Evolutionary conservation across 148 eudicot genomes (phyloP).

Genomic region (Mesembryanthemum crystallinum): DNA sequence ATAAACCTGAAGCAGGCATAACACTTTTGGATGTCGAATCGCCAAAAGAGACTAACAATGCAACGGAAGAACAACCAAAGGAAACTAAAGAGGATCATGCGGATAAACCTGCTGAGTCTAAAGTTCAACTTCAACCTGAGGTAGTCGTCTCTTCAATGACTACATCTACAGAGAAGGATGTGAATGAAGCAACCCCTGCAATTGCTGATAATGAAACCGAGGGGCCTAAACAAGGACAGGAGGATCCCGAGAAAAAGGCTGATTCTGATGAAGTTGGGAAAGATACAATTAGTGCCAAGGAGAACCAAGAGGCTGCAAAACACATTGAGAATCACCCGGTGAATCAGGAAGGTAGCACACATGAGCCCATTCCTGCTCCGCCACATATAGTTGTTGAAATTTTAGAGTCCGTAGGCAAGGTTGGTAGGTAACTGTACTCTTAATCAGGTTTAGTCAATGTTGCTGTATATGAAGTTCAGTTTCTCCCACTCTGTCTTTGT

Average conservation of each 20-base stretch:
- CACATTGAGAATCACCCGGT: constrained; percentile 6
- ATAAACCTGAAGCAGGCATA: constrained; percentile 7
- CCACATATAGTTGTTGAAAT: constrained; percentile 20
- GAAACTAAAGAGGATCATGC: neutral
- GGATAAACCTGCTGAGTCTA: neutral
- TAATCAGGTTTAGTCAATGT: neutral
- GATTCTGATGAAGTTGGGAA: constrained; percentile 13
- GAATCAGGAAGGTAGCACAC: constrained; percentile 2
- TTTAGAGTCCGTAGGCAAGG: neutral
- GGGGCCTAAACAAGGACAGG: neutral
- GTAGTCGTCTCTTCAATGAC: neutral
- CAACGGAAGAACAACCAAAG: neutral
- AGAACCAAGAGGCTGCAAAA: constrained; percentile 11
- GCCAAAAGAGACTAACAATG: neutral
- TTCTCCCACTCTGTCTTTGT: neutral
- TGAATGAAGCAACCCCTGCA: constrained; percentile 6
- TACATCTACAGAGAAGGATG: neutral
- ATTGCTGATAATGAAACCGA: constrained; percentile 10
- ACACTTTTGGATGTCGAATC: neutral
- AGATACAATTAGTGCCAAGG: neutral
- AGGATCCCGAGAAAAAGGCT: constrained; percentile 10
- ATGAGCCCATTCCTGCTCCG: constrained; percentile 12
- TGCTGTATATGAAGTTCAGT: neutral
- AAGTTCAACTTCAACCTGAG: neutral
- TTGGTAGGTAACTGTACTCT: too few relatives aligned